These are phyloP conservation scores for Calonectria crousiana DNA, from an alignment of 2,329 filamentous ascomycete genomes.

Conservation along the genomic window DNA sequence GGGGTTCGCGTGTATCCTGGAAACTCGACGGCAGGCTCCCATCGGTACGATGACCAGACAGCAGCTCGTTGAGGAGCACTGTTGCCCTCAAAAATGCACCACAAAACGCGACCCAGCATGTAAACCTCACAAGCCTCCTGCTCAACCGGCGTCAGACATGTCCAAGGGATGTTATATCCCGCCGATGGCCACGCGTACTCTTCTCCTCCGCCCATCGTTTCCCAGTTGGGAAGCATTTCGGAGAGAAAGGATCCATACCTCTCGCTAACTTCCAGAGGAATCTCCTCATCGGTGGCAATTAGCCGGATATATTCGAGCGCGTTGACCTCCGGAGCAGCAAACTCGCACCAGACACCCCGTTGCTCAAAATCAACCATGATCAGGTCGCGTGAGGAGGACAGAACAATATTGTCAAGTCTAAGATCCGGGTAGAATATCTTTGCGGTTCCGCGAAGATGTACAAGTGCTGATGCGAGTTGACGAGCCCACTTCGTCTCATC, in stretches of 20 bases:
- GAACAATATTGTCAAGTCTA: constrained; percentile 70
- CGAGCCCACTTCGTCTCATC: constrained; percentile 66
- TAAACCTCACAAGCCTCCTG: constrained; percentile 71
- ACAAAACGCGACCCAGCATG: constrained; percentile 71
- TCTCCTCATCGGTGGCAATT: constrained; percentile 62
- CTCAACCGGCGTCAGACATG: constrained; percentile 62
- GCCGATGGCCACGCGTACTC: constrained; percentile 60
- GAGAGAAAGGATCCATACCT: constrained; percentile 58
- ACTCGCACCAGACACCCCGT: constrained; percentile 73
- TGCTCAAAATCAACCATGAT: constrained; percentile 74
- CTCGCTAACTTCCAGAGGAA: constrained; percentile 53
- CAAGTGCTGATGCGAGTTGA: constrained; percentile 64
- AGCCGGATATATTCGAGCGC: constrained; percentile 69
- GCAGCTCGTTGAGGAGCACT: constrained; percentile 68
- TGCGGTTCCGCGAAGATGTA: constrained; percentile 61
- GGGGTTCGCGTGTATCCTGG: constrained; percentile 65
- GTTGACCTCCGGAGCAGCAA: constrained; percentile 71
- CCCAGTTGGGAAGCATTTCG: constrained; percentile 61
- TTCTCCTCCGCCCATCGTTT: constrained; percentile 54
- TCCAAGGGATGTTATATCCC: constrained; percentile 70
- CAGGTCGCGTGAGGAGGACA: constrained; percentile 59
- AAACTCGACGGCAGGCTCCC: constrained; percentile 68
- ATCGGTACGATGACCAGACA: constrained; percentile 70
- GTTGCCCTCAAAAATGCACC: constrained; percentile 73
- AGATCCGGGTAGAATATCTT: constrained; percentile 69